Evolutionary conservation across 306 rosid genomes (phyloP).

Genomic region (Mucuna pruriens): DNA sequence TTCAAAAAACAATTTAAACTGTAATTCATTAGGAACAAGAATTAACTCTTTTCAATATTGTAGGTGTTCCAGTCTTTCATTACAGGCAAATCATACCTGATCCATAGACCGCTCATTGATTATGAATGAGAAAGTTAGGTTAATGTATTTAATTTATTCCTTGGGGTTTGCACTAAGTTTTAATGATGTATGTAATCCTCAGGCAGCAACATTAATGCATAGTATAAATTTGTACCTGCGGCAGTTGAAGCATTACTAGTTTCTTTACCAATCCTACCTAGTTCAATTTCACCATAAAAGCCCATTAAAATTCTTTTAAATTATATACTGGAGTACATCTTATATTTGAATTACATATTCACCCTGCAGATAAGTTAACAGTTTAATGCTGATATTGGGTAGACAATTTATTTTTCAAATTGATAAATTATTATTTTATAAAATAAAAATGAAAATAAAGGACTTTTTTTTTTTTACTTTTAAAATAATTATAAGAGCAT

Average conservation of each 20-base stretch:
- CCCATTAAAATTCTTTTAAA: not conserved
- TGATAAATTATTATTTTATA: not conserved
- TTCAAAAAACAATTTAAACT: too few species aligned
- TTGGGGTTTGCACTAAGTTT: constrained; percentile 13
- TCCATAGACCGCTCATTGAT: constrained; percentile 2
- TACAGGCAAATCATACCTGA: not conserved
- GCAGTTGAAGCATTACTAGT: constrained; percentile 21
- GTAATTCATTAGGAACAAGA: too few species aligned
- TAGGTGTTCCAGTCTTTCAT: not conserved
- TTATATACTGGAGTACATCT: not conserved
- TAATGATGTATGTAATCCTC: not conserved
- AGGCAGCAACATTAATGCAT: constrained; percentile 23
- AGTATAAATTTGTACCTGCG: not conserved
- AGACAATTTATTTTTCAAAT: not conserved
- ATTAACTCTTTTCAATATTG: too few species aligned
- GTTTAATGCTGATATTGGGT: not conserved
- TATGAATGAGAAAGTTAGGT: constrained; percentile 27
- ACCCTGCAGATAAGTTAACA: not conserved
- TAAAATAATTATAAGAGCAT: not conserved
- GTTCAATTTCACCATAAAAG: not conserved
- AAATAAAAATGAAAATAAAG: constrained; percentile 16
- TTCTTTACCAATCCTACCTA: constrained; percentile 18
- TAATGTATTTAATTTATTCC: constrained; percentile 27
- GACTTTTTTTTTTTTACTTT: not conserved
- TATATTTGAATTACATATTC: not conserved